phyloP scores from a whole-genome alignment of 2,329 filamentous ascomycete species.

The Rhynchosporium secalis region DNA sequence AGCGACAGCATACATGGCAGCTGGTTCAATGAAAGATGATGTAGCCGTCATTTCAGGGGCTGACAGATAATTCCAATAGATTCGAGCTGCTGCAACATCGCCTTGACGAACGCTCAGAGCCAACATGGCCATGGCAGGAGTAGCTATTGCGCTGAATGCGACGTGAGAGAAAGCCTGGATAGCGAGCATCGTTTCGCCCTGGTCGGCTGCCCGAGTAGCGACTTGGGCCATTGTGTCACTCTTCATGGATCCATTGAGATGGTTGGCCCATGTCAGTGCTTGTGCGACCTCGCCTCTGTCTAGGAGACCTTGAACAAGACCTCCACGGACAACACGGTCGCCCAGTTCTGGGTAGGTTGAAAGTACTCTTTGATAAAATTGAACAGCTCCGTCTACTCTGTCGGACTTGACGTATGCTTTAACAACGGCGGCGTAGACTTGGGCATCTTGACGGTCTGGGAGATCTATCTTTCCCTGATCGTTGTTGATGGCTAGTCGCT shows the following conservation, averaged over 20 bases:
- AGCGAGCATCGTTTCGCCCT: slow-evolving; percentile 68
- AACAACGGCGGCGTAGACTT: slow-evolving; percentile 89
- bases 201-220: slow-evolving; percentile 77
- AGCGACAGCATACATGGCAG: slow-evolving; percentile 86
- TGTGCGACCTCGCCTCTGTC: slow-evolving; percentile 68
- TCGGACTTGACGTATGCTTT: slow-evolving; percentile 83
- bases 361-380: slow-evolving; percentile 81
- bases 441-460: slow-evolving; percentile 71
- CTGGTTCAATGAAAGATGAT: slow-evolving; percentile 75
- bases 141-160: slow-evolving; percentile 49
- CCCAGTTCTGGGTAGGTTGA: slow-evolving; percentile 65
- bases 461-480: slow-evolving; percentile 71
- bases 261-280: slow-evolving; percentile 71
- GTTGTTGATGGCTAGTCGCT: slow-evolving; percentile 79
- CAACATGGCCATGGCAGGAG: slow-evolving; percentile 76
- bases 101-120: slow-evolving; percentile 84
- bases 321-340: slow-evolving; percentile 68
- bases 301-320: slow-evolving; percentile 77
- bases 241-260: slow-evolving; percentile 59
- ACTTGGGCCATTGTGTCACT: slow-evolving; percentile 69
- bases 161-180: slow-evolving; percentile 64
- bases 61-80: slow-evolving; percentile 77
- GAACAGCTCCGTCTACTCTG: slow-evolving; percentile 76
- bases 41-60: slow-evolving; percentile 60
- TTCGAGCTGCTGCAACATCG: slow-evolving; percentile 72